Base-by-base conservation (phyloP, 441 rosid species). In the Syzygium malaccense region DNA sequence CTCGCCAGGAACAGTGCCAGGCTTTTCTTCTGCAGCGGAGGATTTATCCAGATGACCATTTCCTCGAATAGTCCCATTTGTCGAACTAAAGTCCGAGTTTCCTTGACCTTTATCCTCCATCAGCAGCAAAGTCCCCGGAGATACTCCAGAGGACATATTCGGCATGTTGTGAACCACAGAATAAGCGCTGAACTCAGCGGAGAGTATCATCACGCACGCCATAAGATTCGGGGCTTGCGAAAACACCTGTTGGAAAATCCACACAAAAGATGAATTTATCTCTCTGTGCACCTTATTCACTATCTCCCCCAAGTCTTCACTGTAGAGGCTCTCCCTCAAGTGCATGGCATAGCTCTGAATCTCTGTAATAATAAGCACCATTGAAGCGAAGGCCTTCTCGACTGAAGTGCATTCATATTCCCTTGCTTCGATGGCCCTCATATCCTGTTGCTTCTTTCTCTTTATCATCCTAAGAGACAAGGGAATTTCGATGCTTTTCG, bases 231-330 rank as follows among this genome's bases (percentile, higher is more conserved):
- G 98, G 4, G 98, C 95, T 33, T 91, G 87, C 1, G 95, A 94
- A 85, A 96, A 96, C 25, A 97, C 95, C 62, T 90, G 95, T 55
- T 93, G 97, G 68, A 96, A 97, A n/a, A 97, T 93, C 98, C 98
- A 96, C 57, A 94, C 91, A 85, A 96, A 93, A 0, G 96, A 94
- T 71, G 92, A 91, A 85, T 92, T 92, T 93, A 94, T 91, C 55
- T 96, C 99, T 78, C 92, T 90, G 86, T 93, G 95, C 62, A 93
- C 91, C 54, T 89, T 93, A 14, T n/a, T 85, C 78, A 91, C 80
- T 25, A 92, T 89, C 71, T 90, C 93, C 60, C 89, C 87, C 57
- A 95, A 86, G 85, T 95, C 96, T 88, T 94, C 95, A n/a, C 90
- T 85, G 37, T 55, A 75, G 26, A 91, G 87, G 64, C 86, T 58